Base-by-base conservation (phyloP, 306 rosid species). In the Pueraria montana region DNA sequence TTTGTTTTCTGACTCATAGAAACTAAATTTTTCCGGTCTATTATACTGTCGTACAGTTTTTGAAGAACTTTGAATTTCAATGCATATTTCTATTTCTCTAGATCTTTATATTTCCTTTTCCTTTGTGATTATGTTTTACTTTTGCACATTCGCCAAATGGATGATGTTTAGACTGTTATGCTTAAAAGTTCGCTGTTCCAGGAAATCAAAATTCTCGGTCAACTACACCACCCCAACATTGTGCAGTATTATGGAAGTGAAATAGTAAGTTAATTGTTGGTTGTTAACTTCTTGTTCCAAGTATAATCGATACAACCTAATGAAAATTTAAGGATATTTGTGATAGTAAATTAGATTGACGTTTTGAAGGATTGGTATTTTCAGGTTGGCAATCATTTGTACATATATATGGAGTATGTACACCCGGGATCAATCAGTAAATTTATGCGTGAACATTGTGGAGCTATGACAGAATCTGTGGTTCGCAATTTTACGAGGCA, bases 241-340 rank as follows among this genome's bases (percentile, higher is more conserved):
- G 94, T 90, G 71, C 94, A 87, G 81, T 92, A 90, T 74, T 84
- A 84, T 80, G 94, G 96, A 48, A 88, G 96, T 84, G 92, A 92
- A 78, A 76, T 56, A 50, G 94, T 92, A 82, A 80, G 92, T 82
- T 27, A 79, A 18, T 67, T 23, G 23, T 34, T 75, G 49, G 27
- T 38, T 68, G 58, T 56, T 34, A 21, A 71, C 21, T 53, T 34
- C 50, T 42, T 88, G 63, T 81, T 45, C 30, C 62, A 58, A 24
- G 36, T 0, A 26, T 77, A 40, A 40, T 63, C 0, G 4, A 63
- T 32, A 24, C 20, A 43, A 24, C 79, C 61, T 45, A 27, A 42
- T 55, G 48, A 20, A 58, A 36, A 13, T 36, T 45, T 12, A 67
- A 18, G 72, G 20, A 65, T 43, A 5, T 26, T 21, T 8, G 52